Percentiles rank a stretch among this genome's conserved stretches.
Evolutionary conservation across 2,329 filamentous ascomycete species (phyloP).

Genomic region (Paecilomyces fulvus): DNA sequence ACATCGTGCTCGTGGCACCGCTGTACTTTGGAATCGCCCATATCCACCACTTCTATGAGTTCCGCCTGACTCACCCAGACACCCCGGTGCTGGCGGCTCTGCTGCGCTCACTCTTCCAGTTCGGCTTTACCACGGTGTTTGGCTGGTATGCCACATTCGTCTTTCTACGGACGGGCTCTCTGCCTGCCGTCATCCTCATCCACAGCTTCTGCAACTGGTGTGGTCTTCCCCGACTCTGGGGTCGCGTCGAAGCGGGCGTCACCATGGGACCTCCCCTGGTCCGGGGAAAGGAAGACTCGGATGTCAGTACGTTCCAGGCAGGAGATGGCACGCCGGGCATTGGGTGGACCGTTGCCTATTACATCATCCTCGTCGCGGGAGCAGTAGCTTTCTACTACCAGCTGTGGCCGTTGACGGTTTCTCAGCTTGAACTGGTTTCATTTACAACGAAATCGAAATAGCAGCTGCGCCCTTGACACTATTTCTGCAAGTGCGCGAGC

Average conservation of each 20-base stretch:
- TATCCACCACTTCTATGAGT: constrained; percentile 93
- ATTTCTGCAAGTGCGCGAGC: neutral
- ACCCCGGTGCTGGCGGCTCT: constrained; percentile 56
- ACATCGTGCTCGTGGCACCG: constrained; percentile 71
- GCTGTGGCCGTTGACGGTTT: constrained; percentile 64
- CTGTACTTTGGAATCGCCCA: constrained; percentile 90
- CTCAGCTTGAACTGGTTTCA: constrained; percentile 25
- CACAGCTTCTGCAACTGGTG: constrained; percentile 91
- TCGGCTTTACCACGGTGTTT: constrained; percentile 85
- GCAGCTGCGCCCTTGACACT: neutral
- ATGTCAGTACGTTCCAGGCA: constrained; percentile 14
- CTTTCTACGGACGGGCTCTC: constrained; percentile 73
- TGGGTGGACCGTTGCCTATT: constrained; percentile 70
- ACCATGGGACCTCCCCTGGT: constrained; percentile 26
- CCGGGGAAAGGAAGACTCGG: constrained; percentile 34
- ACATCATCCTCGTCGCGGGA: constrained; percentile 64
- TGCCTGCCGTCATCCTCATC: constrained; percentile 64
- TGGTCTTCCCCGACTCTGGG: constrained; percentile 81
- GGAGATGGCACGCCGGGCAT: constrained; percentile 29
- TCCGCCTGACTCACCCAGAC: constrained; percentile 68
- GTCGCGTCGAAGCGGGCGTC: constrained; percentile 53
- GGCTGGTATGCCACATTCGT: constrained; percentile 89
- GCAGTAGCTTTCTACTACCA: constrained; percentile 61
- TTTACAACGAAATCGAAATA: constrained; percentile 12
- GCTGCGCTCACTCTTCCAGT: constrained; percentile 69